Base-by-base conservation (phyloP, 2,329 filamentous ascomycete genomes). In the Venturia carpophila region DNA sequence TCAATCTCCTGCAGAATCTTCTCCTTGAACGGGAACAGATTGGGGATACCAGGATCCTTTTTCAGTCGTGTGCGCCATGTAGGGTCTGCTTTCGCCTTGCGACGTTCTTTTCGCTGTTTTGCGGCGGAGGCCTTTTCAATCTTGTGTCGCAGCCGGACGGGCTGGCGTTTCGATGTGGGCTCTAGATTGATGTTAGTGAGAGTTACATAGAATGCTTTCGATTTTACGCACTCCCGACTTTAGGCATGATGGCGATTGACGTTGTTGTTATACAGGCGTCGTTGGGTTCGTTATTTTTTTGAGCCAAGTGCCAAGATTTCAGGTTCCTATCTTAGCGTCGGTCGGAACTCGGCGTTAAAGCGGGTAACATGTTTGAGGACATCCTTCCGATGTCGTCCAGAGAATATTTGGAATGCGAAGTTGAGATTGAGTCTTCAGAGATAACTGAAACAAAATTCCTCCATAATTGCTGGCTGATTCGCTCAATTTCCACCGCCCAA, bases 1-100 rank as follows among this genome's bases (percentile, higher is more conserved):
- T 99, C 94, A 71, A 99, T 95, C 77, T 99, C 92, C 66, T 92
- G 87, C 42, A 99, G 84, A 37, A 99, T 84, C 81, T 89, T 92
- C 76, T 97, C 92, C 80, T 99, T 99, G 83, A 94, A 97, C 0
- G 94, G 94, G 79, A 97, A 99, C 43, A 97, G 79, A 74, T 97
- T 99, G 49, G 94, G 94, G 68, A 99, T 97, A 61, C 94, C 94
- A 30, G 93, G 94, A 72, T 99, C 94, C 80, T 97, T 99, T 85
- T 97, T 97, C 70, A 96, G 76, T 76, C 92, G 90, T 67, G 91
- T 92, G 71, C 90, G 87, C 92, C 94, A 97, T 90, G 96, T 87
- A 42, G 94, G 93, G 76, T 97, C 96, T 85, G 96, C 92, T 81
- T 96, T 97, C 65, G 89, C 91, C 65, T 87, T 82, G 82, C 96